A percentile compares a stretch with the other conserved stretches of the same genome.
Conservation (phyloP, 371 early-diverging fungal species). For the Zopfochytrium polystomum region DNA sequence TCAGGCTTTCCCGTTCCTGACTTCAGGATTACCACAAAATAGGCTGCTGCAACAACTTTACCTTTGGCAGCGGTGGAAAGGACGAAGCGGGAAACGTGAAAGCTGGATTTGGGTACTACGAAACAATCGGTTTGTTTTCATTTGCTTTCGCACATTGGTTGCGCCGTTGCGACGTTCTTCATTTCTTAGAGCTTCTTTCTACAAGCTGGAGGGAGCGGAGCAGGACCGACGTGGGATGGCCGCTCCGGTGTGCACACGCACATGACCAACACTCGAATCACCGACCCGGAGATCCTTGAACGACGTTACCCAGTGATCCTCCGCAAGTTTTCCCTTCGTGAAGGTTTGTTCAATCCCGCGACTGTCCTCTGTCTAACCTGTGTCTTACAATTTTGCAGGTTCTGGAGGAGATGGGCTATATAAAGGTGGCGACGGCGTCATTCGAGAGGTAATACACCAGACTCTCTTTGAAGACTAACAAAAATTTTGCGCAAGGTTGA, state of each 20-base stretch:
- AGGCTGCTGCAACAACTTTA: slow-evolving; percentile 90
- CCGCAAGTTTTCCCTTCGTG: slow-evolving; percentile 80
- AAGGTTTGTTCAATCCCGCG: too few species aligned
- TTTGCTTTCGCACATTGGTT: too few species aligned
- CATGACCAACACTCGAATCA: slow-evolving; percentile 96
- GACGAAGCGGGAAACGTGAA: slow-evolving; percentile 35
- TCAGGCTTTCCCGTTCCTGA: background rate
- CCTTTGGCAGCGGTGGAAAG: too few species aligned
- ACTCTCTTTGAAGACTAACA: background rate
- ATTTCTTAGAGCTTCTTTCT: background rate
- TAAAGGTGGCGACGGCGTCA: slow-evolving; percentile 84
- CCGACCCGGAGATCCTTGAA: slow-evolving; percentile 94
- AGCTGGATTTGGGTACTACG: slow-evolving; percentile 93
- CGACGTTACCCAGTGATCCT: slow-evolving; percentile 91
- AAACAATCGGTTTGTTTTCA: too few species aligned
- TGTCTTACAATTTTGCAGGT: too few species aligned
- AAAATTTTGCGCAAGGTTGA: slow-evolving; percentile 28
- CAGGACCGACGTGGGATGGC: slow-evolving; percentile 89
- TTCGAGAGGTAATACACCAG: slow-evolving; percentile 32
- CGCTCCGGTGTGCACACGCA: slow-evolving; percentile 73
- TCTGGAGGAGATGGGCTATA: slow-evolving; percentile 82
- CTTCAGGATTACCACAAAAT: background rate
- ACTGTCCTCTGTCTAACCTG: too few species aligned
- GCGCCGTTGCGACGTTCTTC: slow-evolving; percentile 37
- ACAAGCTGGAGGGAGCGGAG: slow-evolving; percentile 62